These are phyloP conservation scores for Hypoxylon subgilvum DNA, from an alignment of 495 filamentous ascomycete genomes.

Conservation along the genomic window DNA sequence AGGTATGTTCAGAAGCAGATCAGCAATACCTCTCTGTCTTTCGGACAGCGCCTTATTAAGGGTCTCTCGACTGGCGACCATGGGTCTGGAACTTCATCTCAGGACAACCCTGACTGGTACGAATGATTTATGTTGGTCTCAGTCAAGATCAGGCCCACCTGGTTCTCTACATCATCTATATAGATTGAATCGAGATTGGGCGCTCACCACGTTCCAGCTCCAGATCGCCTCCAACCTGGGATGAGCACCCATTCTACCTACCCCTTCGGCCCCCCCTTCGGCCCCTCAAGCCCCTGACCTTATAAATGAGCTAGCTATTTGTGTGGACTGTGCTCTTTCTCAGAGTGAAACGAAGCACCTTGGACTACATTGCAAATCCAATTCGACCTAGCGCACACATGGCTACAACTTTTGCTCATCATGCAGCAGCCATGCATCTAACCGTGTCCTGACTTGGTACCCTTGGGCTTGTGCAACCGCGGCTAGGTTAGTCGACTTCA, in stretches of 20 bases:
- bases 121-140: constrained; percentile 33
- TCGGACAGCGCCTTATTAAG: neutral
- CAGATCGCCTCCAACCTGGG: constrained; percentile 22
- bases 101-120: constrained; percentile 6
- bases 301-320: constrained; percentile 26
- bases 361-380: constrained; percentile 29
- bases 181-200: constrained; percentile 40
- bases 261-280: neutral
- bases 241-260: constrained; percentile 6
- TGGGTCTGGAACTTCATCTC: constrained; percentile 7
- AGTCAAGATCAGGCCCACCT: constrained; percentile 28
- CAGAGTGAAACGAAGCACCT: constrained; percentile 36
- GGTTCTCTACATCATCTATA: constrained; percentile 34
- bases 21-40: too few relatives aligned
- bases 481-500: constrained; percentile 33
- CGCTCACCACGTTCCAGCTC: constrained; percentile 22
- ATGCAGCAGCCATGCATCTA: constrained; percentile 36
- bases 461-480: constrained; percentile 25
- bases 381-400: constrained; percentile 34
- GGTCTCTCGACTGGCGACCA: neutral
- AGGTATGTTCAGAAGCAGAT: neutral
- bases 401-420: constrained; percentile 34
- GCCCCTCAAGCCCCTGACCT: constrained; percentile 3
- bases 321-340: constrained; percentile 19
- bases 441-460: constrained; percentile 33